Evolutionary conservation across 352 stramenopile species (phyloP).

Genomic region (Globisporangium sylvaticum): DNA sequence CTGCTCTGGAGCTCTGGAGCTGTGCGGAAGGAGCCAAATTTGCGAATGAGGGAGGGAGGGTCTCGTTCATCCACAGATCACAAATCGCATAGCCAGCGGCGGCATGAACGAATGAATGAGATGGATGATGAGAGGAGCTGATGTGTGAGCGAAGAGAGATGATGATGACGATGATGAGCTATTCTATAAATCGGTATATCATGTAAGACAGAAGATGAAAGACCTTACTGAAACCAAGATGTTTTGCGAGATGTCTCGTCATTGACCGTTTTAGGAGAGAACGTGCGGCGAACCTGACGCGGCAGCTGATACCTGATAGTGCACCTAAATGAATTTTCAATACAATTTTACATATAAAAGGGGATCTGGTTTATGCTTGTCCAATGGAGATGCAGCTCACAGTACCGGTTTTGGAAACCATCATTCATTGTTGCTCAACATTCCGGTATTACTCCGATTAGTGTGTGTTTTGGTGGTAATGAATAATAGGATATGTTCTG

Average conservation of each 20-base stretch:
- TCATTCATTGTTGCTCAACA: no score
- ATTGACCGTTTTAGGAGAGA: no score
- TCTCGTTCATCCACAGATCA: background rate
- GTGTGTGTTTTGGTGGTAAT: no score
- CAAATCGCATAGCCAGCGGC: background rate
- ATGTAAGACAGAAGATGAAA: background rate
- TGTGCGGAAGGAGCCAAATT: background rate
- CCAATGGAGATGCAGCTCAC: background rate
- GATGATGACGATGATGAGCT: background rate
- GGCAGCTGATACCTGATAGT: background rate
- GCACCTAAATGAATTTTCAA: background rate
- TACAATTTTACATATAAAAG: background rate
- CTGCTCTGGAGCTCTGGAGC: background rate
- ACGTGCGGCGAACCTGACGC: slow-evolving; percentile 3
- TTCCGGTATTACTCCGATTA: no score
- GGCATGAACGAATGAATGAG: background rate
- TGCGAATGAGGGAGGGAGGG: background rate
- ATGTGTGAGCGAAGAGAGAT: background rate
- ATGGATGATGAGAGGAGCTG: background rate
- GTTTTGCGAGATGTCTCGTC: no score
- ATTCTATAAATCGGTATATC: background rate
- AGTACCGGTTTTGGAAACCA: background rate
- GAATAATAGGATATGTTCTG: no score
- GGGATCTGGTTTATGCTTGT: background rate
- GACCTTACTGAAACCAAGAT: background rate